phyloP scores from a whole-genome alignment of 73 alveolate genomes.

The Symbiodinium natans region DNA sequence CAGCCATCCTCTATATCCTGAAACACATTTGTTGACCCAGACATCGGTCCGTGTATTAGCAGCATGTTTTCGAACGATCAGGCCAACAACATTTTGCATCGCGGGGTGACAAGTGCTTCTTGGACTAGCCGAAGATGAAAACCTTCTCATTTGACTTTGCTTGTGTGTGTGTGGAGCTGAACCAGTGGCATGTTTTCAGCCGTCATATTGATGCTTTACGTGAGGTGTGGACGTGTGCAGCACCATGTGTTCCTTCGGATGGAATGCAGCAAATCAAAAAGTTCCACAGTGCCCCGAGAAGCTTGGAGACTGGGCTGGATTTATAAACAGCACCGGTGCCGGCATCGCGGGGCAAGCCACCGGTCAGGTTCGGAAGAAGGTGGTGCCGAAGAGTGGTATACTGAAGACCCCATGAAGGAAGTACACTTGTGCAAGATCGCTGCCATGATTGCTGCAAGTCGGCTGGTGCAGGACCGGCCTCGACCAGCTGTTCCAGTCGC shows the following conservation, averaged over 20 bases:
- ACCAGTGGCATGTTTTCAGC: not conserved
- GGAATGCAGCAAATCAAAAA: slow-evolving; percentile 49
- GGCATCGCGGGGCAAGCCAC: no score
- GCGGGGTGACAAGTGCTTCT: slow-evolving; percentile 53
- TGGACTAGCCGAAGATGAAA: no score
- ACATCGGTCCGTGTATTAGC: not conserved
- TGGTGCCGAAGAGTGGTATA: slow-evolving; percentile 89
- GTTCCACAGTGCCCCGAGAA: slow-evolving; percentile 87
- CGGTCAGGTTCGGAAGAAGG: slow-evolving; percentile 54
- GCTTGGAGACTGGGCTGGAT: slow-evolving; percentile 1
- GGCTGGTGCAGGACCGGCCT: slow-evolving; percentile 29
- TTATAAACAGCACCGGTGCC: no score
- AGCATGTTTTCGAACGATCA: not conserved
- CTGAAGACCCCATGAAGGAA: slow-evolving; percentile 86
- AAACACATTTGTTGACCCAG: no score
- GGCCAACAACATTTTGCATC: slow-evolving; percentile 57
- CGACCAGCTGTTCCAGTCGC: slow-evolving; percentile 63
- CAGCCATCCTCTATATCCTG: no score
- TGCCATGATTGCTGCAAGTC: not conserved
- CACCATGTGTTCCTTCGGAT: slow-evolving; percentile 87
- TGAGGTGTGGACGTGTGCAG: slow-evolving; percentile 68
- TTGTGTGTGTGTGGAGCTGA: no score
- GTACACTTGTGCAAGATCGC: not conserved
- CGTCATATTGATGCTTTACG: not conserved
- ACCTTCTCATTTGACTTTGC: no score